Conservation (phyloP, 2,329 filamentous ascomycete species). For the Colletotrichum orbiculare region DNA sequence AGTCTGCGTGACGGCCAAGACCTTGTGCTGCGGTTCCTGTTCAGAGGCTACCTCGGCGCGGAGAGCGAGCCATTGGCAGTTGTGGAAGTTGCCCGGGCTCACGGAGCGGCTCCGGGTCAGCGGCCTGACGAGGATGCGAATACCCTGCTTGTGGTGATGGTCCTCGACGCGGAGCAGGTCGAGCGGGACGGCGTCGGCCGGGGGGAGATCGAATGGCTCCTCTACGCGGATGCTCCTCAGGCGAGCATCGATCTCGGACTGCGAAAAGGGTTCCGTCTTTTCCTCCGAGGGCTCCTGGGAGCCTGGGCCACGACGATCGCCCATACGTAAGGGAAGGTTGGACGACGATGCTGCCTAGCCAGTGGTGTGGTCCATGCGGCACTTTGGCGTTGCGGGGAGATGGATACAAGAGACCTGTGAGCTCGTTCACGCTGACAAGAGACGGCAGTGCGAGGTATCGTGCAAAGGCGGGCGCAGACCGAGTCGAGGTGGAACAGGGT, state of each 20-base stretch:
- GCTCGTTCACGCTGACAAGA: not conserved
- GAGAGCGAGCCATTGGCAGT: conserved; percentile 67
- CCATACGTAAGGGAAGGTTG: conserved; percentile 51
- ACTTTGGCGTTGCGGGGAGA: conserved; percentile 14
- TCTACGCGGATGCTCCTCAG: conserved; percentile 59
- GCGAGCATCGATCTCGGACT: conserved; percentile 65
- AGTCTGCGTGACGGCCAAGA: conserved; percentile 70
- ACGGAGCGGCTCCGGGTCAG: conserved; percentile 65
- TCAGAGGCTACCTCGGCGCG: conserved; percentile 64
- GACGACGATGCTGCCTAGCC: conserved; percentile 36
- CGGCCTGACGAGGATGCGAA: conserved; percentile 68
- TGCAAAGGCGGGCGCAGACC: conserved; percentile 6
- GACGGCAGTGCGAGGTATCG: not conserved
- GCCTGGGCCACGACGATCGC: conserved; percentile 54
- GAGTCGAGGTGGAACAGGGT: conserved; percentile 6
- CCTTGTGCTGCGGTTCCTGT: conserved; percentile 63
- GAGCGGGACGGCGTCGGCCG: conserved; percentile 60
- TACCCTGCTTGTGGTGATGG: conserved; percentile 64
- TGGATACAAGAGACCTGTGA: conserved; percentile 3
- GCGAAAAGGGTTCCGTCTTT: conserved; percentile 68
- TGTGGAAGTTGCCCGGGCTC: conserved; percentile 63
- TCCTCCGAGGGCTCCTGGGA: conserved; percentile 57
- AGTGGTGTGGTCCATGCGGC: conserved; percentile 38
- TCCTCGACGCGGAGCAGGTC: conserved; percentile 64
- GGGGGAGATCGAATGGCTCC: conserved; percentile 50